phyloP scores from a whole-genome alignment of 2,329 filamentous ascomycete genomes.

The Colletotrichum endophyticum region DNA sequence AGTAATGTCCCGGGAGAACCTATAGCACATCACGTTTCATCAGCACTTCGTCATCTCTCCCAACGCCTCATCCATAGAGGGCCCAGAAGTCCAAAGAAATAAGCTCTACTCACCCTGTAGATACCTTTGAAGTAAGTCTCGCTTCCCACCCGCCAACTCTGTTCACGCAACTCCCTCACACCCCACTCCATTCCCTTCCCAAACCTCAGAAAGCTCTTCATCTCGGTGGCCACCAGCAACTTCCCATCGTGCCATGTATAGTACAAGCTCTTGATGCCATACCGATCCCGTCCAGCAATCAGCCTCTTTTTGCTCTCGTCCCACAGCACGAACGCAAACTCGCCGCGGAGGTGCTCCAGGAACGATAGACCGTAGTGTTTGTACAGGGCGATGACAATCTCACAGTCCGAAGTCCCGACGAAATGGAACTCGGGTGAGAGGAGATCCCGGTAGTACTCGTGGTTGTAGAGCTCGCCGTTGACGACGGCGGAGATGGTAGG shows the following conservation, averaged over 20 bases:
- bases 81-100: no score
- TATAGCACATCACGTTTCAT: neutral
- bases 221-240: neutral
- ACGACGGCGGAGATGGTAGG: no score
- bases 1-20: neutral
- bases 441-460: no score
- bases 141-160: neutral
- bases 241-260: slow-evolving; percentile 30
- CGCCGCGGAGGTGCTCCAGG: slow-evolving; percentile 50
- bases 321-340: slow-evolving; percentile 59
- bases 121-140: neutral
- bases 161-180: neutral
- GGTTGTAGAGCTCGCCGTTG: no score
- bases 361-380: slow-evolving; percentile 45
- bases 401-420: slow-evolving; percentile 24
- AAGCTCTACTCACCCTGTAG: no score
- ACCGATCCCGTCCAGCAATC: slow-evolving; percentile 57
- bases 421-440: no score
- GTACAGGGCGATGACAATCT: slow-evolving; percentile 25
- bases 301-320: slow-evolving; percentile 42
- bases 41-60: no score
- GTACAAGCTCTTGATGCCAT: slow-evolving; percentile 61
- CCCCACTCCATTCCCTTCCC: neutral
- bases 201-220: neutral
- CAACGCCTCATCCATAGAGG: no score